Base-by-base conservation (phyloP, 2,329 filamentous ascomycete species). In the Pseudocercospora ulei region DNA sequence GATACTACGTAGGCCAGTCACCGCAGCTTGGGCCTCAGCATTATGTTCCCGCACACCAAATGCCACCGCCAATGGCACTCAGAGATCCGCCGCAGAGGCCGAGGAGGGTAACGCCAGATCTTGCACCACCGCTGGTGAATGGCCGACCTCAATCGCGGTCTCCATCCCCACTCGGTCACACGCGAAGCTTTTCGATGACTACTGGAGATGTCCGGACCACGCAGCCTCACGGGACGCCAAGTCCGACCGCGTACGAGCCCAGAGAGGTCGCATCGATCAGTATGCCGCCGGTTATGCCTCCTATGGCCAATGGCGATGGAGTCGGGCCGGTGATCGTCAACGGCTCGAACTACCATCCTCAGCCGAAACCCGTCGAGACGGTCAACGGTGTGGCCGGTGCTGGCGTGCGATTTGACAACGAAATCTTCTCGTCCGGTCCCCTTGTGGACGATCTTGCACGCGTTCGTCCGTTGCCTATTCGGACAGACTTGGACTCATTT, bases 1-100 rank as follows among this genome's bases (percentile, higher is more conserved):
- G 67, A 3, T 71, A 71, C 49, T 67, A 65, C 40, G 57, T 70
- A 28, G 62, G 60, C 7, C 65, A 68, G 16, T 64, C 67, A 29
- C 57, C 61, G 6, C 57, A 60, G 41, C 54, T 62, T 33, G 53
- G 58, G 9, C 59, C 58, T 13, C 57, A 56, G 39, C 55, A 59
- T 30, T 56, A 53, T 38, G 45, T 52, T 11, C 37, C 41, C 20
- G 37, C 41, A 5, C 41, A 40, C 11, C 54, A 59, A 24, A 58
- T 62, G 31, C 56, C 57, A 30, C 49, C 56, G 5, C 43, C 50
- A 17, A 56, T 66, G 52, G 63, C 54, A 28, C 44, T 61, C 13
- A 42, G 53, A 24, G 54, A 61, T 41, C 64, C 68, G 13, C 53
- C 66, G 18, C 58, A 62, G 31, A 57, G 64, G 24, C 62, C 60